Conservation (phyloP, 116 monocot genomes). For the Zostera marina region DNA sequence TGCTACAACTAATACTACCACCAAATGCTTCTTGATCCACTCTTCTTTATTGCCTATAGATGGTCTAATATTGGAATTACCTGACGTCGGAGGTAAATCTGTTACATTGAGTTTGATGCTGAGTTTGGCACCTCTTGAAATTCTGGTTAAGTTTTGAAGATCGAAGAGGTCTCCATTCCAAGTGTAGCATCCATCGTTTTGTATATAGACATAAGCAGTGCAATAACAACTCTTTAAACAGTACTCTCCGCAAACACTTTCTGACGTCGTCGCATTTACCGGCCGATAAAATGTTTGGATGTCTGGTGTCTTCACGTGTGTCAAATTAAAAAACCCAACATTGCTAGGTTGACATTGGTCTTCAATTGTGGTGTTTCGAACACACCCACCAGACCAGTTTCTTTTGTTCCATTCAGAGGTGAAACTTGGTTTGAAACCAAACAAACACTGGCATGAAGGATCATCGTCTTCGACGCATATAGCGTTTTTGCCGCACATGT, state of each 20-base stretch:
- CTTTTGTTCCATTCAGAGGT: not conserved
- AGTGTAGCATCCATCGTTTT: conserved; percentile 3
- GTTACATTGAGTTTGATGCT: not conserved
- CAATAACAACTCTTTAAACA: not conserved
- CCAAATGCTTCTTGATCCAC: not conserved
- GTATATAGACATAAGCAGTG: not conserved
- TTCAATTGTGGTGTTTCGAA: conserved; percentile 8
- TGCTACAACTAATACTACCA: not conserved
- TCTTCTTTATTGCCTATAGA: not conserved
- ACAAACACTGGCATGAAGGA: conserved; percentile 23
- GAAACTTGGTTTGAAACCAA: conserved; percentile 17
- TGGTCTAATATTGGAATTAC: no score
- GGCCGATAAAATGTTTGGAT: no score
- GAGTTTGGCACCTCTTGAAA: not conserved
- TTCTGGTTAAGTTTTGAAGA: not conserved
- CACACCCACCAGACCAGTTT: conserved; percentile 18
- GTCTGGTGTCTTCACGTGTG: not conserved
- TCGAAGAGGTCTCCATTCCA: conserved; percentile 11
- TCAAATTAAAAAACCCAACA: not conserved
- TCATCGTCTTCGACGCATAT: conserved; percentile 2
- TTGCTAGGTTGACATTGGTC: no score
- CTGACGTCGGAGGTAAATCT: not conserved
- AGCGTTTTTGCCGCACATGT: conserved; percentile 16
- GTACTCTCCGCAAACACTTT: not conserved
- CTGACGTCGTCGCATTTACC: not conserved